Percentiles rank a stretch among this genome's conserved stretches.
Conservation (phyloP, 2,329 filamentous ascomycete genomes). For the Graphilbum sp. region DNA sequence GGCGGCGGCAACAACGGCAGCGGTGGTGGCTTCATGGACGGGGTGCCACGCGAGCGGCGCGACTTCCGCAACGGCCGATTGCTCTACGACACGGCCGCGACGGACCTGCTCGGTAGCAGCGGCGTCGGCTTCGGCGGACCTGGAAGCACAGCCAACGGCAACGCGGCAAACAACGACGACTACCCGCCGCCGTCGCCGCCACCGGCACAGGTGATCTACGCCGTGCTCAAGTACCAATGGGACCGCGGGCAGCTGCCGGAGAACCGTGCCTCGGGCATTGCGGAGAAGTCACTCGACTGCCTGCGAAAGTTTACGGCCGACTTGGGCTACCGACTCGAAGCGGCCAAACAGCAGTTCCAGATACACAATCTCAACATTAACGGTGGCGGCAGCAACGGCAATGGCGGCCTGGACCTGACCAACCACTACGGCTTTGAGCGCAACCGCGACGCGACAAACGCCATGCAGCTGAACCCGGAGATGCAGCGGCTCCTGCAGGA, state of each 20-base stretch:
- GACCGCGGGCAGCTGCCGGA: conserved; percentile 53
- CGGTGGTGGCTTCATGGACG: conserved; percentile 1
- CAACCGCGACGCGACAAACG: conserved; percentile 26
- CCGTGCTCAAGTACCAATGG: conserved; percentile 96
- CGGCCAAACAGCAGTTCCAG: conserved; percentile 32
- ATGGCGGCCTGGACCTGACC: conserved; percentile 4
- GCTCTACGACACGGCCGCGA: conserved; percentile 5
- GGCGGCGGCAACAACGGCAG: background rate
- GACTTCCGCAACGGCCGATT: conserved; percentile 8
- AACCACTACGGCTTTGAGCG: conserved; percentile 8
- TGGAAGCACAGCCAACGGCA: background rate
- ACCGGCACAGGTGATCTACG: conserved; percentile 75
- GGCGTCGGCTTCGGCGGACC: background rate
- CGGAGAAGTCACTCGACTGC: conserved; percentile 40
- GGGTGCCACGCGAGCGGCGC: conserved; percentile 2
- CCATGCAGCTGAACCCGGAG: conserved; percentile 24
- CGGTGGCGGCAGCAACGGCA: background rate
- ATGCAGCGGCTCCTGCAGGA: conserved; percentile 38
- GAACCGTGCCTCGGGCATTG: conserved; percentile 24
- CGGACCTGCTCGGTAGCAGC: background rate
- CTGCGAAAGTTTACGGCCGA: conserved; percentile 45
- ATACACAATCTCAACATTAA: conserved; percentile 24
- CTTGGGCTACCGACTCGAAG: conserved; percentile 36
- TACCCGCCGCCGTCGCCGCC: conserved; percentile 6
- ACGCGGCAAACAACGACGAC: conserved; percentile 6